Conservation (phyloP, 306 rosid genomes). For the Cicer pinnatifidum region DNA sequence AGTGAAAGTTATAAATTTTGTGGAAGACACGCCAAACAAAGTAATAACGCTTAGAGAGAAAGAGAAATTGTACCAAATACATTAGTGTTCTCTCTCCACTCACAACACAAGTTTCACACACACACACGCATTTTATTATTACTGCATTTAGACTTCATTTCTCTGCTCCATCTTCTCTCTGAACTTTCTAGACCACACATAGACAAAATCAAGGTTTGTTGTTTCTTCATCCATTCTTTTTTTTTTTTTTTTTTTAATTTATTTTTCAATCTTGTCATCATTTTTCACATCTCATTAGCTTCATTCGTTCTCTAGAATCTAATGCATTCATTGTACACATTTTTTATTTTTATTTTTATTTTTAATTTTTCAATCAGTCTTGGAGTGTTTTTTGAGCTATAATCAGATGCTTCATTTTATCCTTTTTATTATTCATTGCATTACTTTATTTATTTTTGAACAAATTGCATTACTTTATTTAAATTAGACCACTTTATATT, state of each 20-base stretch:
- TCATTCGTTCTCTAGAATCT: not conserved
- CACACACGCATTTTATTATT: slow-evolving; percentile 41
- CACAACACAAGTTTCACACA: slow-evolving; percentile 53
- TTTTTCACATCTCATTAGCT: not conserved
- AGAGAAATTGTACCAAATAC: slow-evolving; percentile 36
- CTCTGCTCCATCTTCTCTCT: slow-evolving; percentile 42
- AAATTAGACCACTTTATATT: not conserved
- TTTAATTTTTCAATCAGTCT: not conserved
- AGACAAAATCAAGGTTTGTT: slow-evolving; percentile 53
- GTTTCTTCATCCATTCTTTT: not conserved
- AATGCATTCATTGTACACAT: not conserved
- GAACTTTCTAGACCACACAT: slow-evolving; percentile 45
- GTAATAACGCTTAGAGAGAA: slow-evolving; percentile 41
- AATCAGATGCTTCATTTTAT: slow-evolving; percentile 10
- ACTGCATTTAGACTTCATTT: slow-evolving; percentile 49
- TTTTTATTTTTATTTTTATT: not conserved
- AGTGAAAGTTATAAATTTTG: slow-evolving; percentile 47
- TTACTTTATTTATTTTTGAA: slow-evolving; percentile 7
- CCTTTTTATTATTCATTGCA: not conserved
- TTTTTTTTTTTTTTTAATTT: not conserved
- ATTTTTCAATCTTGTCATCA: not conserved
- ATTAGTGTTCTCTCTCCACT: slow-evolving; percentile 46
- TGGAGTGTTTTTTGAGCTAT: not conserved
- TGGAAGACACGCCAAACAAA: slow-evolving; percentile 52
- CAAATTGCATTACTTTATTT: too few species aligned